phyloP scores from a whole-genome alignment of 371 early-diverging fungal species.

The Mucor sp. region DNA sequence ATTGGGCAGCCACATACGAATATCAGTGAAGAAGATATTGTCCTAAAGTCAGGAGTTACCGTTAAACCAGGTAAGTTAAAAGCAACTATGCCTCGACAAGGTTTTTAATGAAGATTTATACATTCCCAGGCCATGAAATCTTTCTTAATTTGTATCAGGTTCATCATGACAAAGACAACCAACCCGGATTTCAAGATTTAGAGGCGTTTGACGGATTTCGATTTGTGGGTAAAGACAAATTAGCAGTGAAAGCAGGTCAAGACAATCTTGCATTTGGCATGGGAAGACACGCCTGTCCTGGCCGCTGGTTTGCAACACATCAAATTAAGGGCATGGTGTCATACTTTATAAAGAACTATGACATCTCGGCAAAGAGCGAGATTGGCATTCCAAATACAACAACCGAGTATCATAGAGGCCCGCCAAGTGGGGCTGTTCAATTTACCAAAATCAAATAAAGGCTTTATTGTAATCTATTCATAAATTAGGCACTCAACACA shows the following conservation, averaged over 20 bases:
- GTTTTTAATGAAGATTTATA: not conserved
- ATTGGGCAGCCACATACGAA: constrained; percentile 35
- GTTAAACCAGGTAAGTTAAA: constrained; percentile 36
- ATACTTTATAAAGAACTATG: constrained; percentile 17
- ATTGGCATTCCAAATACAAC: not conserved
- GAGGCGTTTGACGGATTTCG: constrained; percentile 48
- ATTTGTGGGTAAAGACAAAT: constrained; percentile 41
- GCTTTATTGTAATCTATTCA: not conserved
- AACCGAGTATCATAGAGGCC: not conserved
- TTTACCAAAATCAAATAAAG: constrained; percentile 6
- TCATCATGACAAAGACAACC: constrained; percentile 15
- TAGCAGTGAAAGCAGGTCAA: constrained; percentile 35
- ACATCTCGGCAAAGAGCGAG: constrained; percentile 14
- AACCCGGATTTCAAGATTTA: constrained; percentile 22
- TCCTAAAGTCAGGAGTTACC: constrained; percentile 41
- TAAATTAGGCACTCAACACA: not conserved
- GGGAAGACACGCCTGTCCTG: constrained; percentile 56
- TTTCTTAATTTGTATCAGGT: constrained; percentile 31
- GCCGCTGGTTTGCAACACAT: constrained; percentile 33
- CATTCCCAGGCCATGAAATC: constrained; percentile 27
- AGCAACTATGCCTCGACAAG: not conserved
- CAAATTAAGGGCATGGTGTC: constrained; percentile 25
- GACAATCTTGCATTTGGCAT: constrained; percentile 55
- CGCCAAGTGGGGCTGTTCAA: not conserved
- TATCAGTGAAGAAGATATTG: constrained; percentile 23